These are phyloP conservation scores for Penicillium turbatum DNA, from an alignment of 495 filamentous ascomycete species.

Conservation along the genomic window DNA sequence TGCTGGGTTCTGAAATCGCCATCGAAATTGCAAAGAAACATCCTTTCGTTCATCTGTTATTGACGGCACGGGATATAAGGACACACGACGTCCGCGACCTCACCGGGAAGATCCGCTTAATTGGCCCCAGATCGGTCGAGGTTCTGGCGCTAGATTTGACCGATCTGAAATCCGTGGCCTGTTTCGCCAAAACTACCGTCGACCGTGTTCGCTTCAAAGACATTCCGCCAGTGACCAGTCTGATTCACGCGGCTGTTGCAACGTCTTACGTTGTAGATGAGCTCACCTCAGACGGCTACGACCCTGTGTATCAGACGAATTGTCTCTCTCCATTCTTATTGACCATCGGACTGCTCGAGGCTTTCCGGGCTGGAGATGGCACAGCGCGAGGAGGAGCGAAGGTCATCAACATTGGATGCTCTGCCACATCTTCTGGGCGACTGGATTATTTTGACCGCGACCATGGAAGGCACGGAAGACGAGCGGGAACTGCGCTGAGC, in stretches of 20 bases:
- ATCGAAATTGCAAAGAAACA: constrained; percentile 38
- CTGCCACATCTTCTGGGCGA: constrained; percentile 31
- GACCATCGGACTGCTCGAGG: constrained; percentile 40
- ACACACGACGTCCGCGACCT: constrained; percentile 30
- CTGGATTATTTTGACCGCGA: constrained; percentile 37
- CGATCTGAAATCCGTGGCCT: constrained; percentile 32
- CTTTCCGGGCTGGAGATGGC: constrained; percentile 38
- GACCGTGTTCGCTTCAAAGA: constrained; percentile 35
- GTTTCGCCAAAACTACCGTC: constrained; percentile 33
- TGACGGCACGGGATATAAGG: constrained; percentile 34
- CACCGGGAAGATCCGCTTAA: constrained; percentile 29
- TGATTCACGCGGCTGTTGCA: constrained; percentile 40
- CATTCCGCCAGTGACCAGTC: constrained; percentile 34
- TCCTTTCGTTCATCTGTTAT: constrained; percentile 36
- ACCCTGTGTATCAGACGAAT: constrained; percentile 43
- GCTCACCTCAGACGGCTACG: constrained; percentile 36
- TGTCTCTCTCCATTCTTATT: constrained; percentile 39
- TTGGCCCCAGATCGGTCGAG: constrained; percentile 41
- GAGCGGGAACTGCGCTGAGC: constrained; percentile 26
- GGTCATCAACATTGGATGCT: constrained; percentile 41
- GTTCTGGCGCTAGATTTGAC: constrained; percentile 32
- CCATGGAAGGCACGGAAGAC: constrained; percentile 11
- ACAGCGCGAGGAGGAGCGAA: constrained; percentile 32
- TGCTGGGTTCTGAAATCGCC: constrained; percentile 38
- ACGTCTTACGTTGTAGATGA: constrained; percentile 36